Evolutionary conservation across 2,329 filamentous ascomycete species (phyloP).

Genomic region (Ophiostoma himal-ulmi): DNA sequence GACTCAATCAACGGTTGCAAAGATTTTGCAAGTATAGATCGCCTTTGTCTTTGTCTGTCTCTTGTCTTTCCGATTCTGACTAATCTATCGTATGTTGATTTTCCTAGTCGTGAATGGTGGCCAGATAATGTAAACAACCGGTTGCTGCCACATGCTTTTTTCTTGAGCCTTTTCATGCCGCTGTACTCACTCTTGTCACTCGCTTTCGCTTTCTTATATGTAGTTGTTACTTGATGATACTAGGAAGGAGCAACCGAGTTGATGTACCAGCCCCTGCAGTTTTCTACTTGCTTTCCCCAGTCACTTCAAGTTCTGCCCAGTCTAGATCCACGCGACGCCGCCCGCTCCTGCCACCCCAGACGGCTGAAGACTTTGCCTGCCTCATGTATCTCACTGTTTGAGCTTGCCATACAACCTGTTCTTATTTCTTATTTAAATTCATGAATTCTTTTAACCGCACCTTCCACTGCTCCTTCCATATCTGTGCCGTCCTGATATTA

Average conservation of each 20-base stretch:
- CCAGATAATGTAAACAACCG: slow-evolving; percentile 6
- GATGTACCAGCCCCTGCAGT: slow-evolving; percentile 3
- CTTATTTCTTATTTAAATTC: background rate
- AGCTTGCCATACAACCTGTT: background rate
- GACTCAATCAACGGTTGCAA: background rate
- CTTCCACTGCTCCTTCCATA: background rate
- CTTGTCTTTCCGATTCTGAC: background rate
- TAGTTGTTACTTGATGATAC: background rate
- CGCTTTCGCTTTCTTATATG: background rate
- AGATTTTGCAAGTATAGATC: no score
- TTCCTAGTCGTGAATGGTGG: background rate
- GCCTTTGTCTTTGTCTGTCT: background rate
- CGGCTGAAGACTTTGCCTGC: slow-evolving; percentile 7
- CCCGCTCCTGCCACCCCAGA: slow-evolving; percentile 7
- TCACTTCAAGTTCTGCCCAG: background rate
- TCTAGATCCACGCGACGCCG: background rate
- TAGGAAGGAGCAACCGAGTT: background rate
- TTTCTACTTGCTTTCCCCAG: slow-evolving; percentile 1
- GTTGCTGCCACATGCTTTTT: slow-evolving; percentile 1
- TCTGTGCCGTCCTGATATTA: slow-evolving; percentile 15
- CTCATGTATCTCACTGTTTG: slow-evolving; percentile 6
- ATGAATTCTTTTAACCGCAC: background rate
- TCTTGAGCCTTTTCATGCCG: background rate
- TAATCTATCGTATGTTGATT: background rate
- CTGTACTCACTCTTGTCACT: background rate